Evolutionary conservation across 345 rosid species (phyloP).

Genomic region (Tarenaya hassleriana): DNA sequence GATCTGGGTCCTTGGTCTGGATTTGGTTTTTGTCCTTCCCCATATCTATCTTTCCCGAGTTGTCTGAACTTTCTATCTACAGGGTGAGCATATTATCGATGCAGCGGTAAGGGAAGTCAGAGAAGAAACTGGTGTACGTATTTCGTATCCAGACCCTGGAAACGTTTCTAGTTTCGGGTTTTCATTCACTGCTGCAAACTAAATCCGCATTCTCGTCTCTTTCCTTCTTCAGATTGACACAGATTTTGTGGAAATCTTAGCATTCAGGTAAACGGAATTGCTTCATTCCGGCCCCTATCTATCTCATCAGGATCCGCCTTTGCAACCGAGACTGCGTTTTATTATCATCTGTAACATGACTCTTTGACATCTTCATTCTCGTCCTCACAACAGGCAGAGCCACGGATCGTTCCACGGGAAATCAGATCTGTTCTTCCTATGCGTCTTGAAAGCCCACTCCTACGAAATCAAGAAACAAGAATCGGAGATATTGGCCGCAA

Average conservation of each 20-base stretch:
- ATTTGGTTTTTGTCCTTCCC: background rate
- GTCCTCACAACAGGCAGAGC: slow-evolving; percentile 49
- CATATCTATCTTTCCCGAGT: background rate
- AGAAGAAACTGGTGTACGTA: slow-evolving; percentile 85
- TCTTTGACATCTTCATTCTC: too few species aligned
- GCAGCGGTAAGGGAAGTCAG: slow-evolving; percentile 72
- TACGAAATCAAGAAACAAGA: slow-evolving; percentile 43
- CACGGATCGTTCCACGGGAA: slow-evolving; percentile 46
- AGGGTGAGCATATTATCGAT: slow-evolving; percentile 69
- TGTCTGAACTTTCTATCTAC: slow-evolving; percentile 17
- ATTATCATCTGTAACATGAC: background rate
- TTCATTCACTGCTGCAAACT: slow-evolving; percentile 10
- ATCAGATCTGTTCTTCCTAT: slow-evolving; percentile 54
- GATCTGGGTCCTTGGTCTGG: background rate
- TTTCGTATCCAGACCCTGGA: background rate
- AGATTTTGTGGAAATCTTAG: slow-evolving; percentile 56
- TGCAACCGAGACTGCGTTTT: slow-evolving; percentile 1
- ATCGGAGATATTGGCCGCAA: slow-evolving; percentile 51
- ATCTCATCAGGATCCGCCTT: background rate
- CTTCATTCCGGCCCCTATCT: too few species aligned
- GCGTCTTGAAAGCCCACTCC: slow-evolving; percentile 42
- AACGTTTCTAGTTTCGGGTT: background rate
- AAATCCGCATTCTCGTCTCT: slow-evolving; percentile 8
- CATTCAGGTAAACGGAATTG: slow-evolving; percentile 44
- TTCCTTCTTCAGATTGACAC: slow-evolving; percentile 46